These are phyloP conservation scores for Penicillium sp. DNA, from an alignment of 2,329 filamentous ascomycete genomes.

Conservation along the genomic window DNA sequence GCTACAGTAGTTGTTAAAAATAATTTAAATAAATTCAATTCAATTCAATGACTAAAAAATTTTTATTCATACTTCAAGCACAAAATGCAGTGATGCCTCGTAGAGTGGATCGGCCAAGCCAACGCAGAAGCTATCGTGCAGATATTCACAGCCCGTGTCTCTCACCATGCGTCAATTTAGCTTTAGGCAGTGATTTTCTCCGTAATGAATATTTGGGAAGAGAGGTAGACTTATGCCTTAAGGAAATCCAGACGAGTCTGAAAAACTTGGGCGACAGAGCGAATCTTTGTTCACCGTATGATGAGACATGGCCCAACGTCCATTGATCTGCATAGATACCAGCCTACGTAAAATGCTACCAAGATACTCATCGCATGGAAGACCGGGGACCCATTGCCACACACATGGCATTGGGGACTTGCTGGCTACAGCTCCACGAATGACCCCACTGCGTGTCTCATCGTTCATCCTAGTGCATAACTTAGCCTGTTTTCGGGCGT, in stretches of 20 bases:
- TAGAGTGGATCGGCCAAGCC: conserved; percentile 15
- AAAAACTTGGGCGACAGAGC: conserved; percentile 3
- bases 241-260: neutral
- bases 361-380: conserved; percentile 25
- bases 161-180: conserved; percentile 9
- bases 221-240: neutral
- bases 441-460: conserved; percentile 27
- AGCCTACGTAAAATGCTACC: conserved; percentile 12
- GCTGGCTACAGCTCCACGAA: conserved; percentile 13
- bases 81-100: neutral
- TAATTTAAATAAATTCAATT: neutral
- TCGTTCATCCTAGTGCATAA: conserved; percentile 19
- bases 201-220: neutral
- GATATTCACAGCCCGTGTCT: conserved; percentile 13
- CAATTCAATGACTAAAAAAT: neutral
- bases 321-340: conserved; percentile 7
- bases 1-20: conserved; percentile 1
- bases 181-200: neutral
- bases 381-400: conserved; percentile 15
- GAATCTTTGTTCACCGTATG: neutral
- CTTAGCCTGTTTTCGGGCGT: conserved; percentile 18
- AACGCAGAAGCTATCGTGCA: conserved; percentile 14
- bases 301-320: neutral
- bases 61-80: neutral
- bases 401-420: conserved; percentile 24